phyloP scores from a whole-genome alignment of 2,329 filamentous ascomycete genomes.

The Fusarium gaditjirri region DNA sequence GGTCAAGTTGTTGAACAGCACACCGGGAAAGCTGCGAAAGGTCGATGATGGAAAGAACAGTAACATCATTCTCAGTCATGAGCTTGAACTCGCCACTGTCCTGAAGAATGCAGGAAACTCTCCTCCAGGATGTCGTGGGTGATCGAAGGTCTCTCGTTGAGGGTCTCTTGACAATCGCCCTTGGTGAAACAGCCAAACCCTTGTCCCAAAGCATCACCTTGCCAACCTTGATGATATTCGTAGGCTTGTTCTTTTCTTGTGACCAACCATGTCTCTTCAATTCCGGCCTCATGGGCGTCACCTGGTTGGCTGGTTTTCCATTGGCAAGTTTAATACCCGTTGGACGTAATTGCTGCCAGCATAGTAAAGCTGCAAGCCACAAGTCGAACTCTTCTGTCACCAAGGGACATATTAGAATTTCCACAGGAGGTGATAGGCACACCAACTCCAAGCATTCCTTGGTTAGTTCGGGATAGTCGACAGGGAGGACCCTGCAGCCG shows the following conservation, averaged over 20 bases:
- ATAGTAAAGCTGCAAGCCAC: constrained; percentile 83
- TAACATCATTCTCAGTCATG: constrained; percentile 84
- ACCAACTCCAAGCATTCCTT: constrained; percentile 65
- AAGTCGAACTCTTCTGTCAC: constrained; percentile 75
- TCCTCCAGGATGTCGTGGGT: constrained; percentile 76
- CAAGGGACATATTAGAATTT: constrained; percentile 73
- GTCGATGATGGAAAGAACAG: constrained; percentile 83
- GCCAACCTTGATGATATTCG: constrained; percentile 93
- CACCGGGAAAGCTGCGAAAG: constrained; percentile 89
- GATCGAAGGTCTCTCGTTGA: constrained; percentile 67
- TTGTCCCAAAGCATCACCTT: constrained; percentile 94
- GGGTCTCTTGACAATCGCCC: constrained; percentile 65
- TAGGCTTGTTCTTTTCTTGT: constrained; percentile 48
- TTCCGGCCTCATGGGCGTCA: constrained; percentile 54
- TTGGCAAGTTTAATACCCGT: constrained; percentile 64
- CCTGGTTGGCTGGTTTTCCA: constrained; percentile 50
- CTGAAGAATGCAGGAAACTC: constrained; percentile 90
- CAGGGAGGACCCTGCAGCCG: constrained; percentile 74
- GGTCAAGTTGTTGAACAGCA: constrained; percentile 89
- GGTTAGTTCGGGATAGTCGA: constrained; percentile 57
- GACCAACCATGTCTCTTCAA: constrained; percentile 55
- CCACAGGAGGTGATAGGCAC: constrained; percentile 63
- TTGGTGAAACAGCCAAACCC: constrained; percentile 65
- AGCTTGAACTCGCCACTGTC: constrained; percentile 96
- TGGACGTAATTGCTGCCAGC: constrained; percentile 81